These are phyloP conservation scores for Sophora flavescens DNA, from an alignment of 306 rosid species.

Conservation along the genomic window DNA sequence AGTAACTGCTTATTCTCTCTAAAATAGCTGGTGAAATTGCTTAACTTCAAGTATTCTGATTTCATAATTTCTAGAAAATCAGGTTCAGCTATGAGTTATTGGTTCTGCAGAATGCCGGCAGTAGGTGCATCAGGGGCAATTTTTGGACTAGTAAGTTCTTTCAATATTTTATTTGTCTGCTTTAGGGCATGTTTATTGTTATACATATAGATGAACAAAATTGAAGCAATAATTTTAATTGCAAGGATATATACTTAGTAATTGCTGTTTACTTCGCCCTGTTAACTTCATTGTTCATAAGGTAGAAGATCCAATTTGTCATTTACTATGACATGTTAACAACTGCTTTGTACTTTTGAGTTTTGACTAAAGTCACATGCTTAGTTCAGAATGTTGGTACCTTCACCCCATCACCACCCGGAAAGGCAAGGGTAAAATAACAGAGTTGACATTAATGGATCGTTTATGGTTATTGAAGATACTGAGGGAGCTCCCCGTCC, in stretches of 20 bases:
- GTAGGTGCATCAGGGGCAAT: conserved; percentile 96
- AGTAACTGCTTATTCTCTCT: conserved; percentile 73
- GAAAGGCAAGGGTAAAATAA: conserved; percentile 13
- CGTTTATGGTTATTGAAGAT: conserved; percentile 9
- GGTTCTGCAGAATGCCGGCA: conserved; percentile 77
- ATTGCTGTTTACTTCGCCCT: neutral
- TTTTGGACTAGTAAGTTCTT: conserved; percentile 84
- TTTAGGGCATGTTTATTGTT: neutral
- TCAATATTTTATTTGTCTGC: conserved; percentile 1
- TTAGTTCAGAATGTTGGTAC: conserved; percentile 22
- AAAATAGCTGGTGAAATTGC: conserved; percentile 53
- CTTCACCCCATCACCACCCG: neutral
- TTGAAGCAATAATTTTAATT: neutral
- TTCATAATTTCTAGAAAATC: conserved; percentile 66
- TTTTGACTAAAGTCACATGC: conserved; percentile 15
- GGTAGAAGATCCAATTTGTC: neutral
- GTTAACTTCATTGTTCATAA: conserved; percentile 8
- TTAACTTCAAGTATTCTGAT: conserved; percentile 62
- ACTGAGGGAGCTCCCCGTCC: neutral
- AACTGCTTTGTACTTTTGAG: conserved; percentile 28
- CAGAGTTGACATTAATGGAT: neutral
- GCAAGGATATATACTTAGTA: neutral
- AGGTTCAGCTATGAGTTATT: conserved; percentile 91
- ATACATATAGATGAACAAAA: neutral
- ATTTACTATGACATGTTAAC: neutral